Evolutionary conservation across 73 alveolate species (phyloP).

Genomic region (Paramecium sonneborni): DNA sequence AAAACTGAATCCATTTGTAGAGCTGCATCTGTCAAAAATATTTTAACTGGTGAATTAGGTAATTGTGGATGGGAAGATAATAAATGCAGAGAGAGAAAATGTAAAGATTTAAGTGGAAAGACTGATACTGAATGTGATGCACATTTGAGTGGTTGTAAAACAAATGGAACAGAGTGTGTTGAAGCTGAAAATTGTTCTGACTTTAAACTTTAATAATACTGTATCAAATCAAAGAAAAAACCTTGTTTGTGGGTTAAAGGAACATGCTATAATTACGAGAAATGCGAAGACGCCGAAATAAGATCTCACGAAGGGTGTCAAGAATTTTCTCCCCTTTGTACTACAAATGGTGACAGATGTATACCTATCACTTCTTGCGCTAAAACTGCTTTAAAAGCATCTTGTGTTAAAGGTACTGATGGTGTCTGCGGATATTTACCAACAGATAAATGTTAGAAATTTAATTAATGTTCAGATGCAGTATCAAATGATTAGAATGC

Average conservation of each 20-base stretch:
- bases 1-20: neutral
- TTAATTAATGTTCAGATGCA: neutral
- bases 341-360: neutral
- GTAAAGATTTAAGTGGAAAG: neutral
- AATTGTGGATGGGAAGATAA: constrained; percentile 41
- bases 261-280: neutral
- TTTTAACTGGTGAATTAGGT: neutral
- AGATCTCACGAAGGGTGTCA: neutral
- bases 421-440: neutral
- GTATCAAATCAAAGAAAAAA: neutral
- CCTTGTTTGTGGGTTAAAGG: constrained; percentile 4
- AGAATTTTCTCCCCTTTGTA: neutral
- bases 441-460: neutral
- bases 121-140: constrained; percentile 39
- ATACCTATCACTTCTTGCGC: neutral
- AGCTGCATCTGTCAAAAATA: neutral
- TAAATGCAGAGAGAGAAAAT: constrained; percentile 14
- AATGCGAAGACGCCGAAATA: neutral
- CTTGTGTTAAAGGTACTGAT: neutral
- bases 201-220: neutral
- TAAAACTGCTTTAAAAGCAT: neutral
- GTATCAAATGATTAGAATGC: neutral
- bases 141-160: neutral
- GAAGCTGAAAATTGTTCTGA: neutral
- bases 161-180: neutral